Percentiles rank a stretch among this genome's conserved stretches.
These are phyloP conservation scores for Tulasnella sp. DNA, from an alignment of 768 basidiomycete genomes.

Conservation along the genomic window DNA sequence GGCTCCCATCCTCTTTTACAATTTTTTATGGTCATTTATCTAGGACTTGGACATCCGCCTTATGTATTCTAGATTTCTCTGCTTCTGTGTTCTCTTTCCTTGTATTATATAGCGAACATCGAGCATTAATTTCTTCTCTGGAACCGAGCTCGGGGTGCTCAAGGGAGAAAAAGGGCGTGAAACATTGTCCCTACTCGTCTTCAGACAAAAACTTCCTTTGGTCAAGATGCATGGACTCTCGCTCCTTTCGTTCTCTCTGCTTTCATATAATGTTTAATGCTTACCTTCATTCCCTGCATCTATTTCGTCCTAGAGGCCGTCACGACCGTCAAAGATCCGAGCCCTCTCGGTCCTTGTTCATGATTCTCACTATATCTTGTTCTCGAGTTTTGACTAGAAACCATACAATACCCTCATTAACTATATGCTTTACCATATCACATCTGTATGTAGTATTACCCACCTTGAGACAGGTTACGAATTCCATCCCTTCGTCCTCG, in stretches of 20 bases:
- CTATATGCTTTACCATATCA: background rate
- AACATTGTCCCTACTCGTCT: too few species aligned
- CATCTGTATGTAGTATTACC: background rate
- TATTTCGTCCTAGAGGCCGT: background rate
- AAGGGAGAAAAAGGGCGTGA: too few species aligned
- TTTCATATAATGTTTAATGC: background rate
- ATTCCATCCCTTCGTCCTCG: background rate
- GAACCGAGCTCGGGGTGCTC: too few species aligned
- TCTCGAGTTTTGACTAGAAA: background rate
- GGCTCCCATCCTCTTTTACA: background rate
- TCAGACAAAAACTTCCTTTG: background rate
- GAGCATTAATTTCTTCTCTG: background rate
- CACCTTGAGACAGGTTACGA: background rate
- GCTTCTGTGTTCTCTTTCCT: background rate
- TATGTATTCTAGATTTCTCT: background rate
- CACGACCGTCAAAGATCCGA: background rate
- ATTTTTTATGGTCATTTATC: background rate
- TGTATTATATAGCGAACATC: background rate
- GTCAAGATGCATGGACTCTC: background rate
- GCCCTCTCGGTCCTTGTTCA: background rate
- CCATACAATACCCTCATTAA: background rate
- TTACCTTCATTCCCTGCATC: background rate
- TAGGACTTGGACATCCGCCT: background rate
- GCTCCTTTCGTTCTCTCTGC: background rate
- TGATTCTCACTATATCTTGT: background rate